A percentile compares a stretch with the other conserved stretches of the same genome.
Evolutionary conservation across 2,329 filamentous ascomycete species (phyloP).

Genomic region (Ophiosphaerella herpotricha): DNA sequence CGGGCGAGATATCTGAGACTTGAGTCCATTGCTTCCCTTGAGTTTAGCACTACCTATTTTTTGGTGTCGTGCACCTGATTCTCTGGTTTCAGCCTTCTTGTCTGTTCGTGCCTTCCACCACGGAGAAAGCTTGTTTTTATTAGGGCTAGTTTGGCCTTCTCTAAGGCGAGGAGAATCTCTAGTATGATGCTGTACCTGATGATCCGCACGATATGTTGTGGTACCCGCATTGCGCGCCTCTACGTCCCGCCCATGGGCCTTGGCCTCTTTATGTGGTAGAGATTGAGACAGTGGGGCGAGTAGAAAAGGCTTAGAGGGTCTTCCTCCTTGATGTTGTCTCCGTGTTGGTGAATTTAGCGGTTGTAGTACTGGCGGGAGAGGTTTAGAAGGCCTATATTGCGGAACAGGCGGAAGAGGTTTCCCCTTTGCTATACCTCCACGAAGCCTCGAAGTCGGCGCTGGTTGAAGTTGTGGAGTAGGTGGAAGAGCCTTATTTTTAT

Average conservation of each 20-base stretch:
- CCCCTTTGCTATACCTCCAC: neutral
- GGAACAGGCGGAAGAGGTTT: neutral
- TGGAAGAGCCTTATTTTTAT: slow-evolving; percentile 22
- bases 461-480: slow-evolving; percentile 8
- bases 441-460: slow-evolving; percentile 1
- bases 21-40: slow-evolving; percentile 1
- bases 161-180: neutral
- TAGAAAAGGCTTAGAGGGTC: neutral
- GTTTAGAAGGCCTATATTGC: neutral
- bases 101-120: slow-evolving; percentile 8
- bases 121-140: neutral
- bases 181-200: neutral
- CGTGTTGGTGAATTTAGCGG: neutral
- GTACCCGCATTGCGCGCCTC: neutral
- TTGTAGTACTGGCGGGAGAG: neutral
- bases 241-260: neutral
- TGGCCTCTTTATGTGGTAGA: neutral
- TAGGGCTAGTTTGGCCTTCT: neutral
- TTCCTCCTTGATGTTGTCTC: neutral
- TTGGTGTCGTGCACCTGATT: neutral
- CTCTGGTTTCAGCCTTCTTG: neutral
- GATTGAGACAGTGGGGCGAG: neutral
- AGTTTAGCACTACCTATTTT: too few relatives aligned
- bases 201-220: neutral
- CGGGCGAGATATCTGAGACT: slow-evolving; percentile 30